Evolutionary conservation across 2,329 filamentous ascomycete species (phyloP).

Genomic region (Botrytis pseudocinerea): DNA sequence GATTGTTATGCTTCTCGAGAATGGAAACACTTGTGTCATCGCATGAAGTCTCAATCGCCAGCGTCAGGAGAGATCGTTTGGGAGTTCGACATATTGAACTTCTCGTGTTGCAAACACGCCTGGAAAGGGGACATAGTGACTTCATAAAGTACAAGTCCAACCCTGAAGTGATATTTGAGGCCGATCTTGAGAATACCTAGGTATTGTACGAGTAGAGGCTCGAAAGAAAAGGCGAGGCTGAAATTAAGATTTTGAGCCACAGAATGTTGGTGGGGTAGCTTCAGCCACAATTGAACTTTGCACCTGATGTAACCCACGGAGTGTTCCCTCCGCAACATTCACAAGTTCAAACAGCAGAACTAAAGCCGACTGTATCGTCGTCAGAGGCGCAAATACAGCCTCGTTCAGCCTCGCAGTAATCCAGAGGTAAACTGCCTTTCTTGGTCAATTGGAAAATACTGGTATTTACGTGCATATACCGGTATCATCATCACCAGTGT

Average conservation of each 20-base stretch:
- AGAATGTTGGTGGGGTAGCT: background rate
- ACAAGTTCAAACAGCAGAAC: background rate
- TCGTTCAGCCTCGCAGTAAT: background rate
- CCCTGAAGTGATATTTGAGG: background rate
- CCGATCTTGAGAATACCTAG: background rate
- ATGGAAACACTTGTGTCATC: conserved; percentile 92
- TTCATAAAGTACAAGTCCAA: conserved; percentile 37
- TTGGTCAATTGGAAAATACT: background rate
- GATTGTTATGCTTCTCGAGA: conserved; percentile 56
- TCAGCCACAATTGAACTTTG: background rate
- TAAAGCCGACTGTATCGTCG: background rate
- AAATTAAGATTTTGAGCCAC: background rate
- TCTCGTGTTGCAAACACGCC: conserved; percentile 25
- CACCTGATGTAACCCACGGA: background rate
- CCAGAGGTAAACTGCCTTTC: background rate
- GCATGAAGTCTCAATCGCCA: conserved; percentile 83
- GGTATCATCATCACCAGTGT: too few species aligned
- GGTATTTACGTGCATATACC: too few species aligned
- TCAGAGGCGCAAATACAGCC: background rate
- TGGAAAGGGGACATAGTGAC: conserved; percentile 34
- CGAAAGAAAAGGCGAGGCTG: conserved; percentile 1
- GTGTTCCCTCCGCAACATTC: background rate
- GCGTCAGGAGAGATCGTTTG: conserved; percentile 50
- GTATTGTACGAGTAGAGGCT: background rate
- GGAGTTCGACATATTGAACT: conserved; percentile 1